A percentile compares a stretch with the other conserved stretches of the same genome.
Conservation (phyloP, 2,329 filamentous ascomycete genomes). For the Chaetomium strumarium region DNA sequence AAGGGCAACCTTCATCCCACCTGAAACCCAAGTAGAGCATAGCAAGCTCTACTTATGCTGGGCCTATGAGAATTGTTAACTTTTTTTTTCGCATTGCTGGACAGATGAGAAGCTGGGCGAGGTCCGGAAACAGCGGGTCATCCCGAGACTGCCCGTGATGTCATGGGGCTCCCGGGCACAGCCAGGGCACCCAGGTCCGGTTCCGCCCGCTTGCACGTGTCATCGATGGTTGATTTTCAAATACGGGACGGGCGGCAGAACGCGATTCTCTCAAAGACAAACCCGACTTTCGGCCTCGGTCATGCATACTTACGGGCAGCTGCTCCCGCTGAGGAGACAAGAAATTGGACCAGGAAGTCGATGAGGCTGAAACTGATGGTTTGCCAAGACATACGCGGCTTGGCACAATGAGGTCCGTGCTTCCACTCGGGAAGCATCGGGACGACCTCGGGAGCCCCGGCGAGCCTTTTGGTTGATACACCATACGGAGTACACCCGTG, state of each 20-base stretch:
- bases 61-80: not conserved
- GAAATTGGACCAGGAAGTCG: no score
- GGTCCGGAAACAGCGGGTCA: not conserved
- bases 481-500: no score
- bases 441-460: not conserved
- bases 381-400: not conserved
- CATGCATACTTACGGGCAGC: no score
- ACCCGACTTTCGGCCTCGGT: no score
- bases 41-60: not conserved
- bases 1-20: not conserved
- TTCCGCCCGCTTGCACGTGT: not conserved
- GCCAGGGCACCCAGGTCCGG: not conserved
- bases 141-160: conserved; percentile 8
- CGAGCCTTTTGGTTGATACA: not conserved
- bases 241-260: no score
- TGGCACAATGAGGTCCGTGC: not conserved
- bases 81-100: not conserved
- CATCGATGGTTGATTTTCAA: no score
- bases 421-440: not conserved
- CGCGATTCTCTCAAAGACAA: no score
- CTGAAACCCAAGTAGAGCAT: not conserved
- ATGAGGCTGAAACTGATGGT: no score
- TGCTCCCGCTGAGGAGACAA: no score
- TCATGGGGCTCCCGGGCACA: conserved; percentile 1
- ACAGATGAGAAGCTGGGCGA: not conserved